phyloP scores from a whole-genome alignment of 805 yeast species.

The Brettanomyces naardenensis region DNA sequence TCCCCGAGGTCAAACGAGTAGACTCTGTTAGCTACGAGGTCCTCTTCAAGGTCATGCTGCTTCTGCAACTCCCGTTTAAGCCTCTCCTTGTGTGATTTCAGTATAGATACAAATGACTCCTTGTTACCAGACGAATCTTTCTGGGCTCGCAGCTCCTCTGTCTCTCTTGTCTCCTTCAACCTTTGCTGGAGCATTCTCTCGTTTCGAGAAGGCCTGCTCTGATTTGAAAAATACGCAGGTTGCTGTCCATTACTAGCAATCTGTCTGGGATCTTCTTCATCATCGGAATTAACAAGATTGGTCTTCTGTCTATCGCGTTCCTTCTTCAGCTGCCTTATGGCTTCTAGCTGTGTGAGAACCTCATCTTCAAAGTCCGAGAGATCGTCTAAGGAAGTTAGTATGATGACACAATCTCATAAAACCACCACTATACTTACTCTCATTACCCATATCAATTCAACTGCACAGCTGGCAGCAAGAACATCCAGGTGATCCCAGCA shows the following conservation, averaged over 20 bases:
- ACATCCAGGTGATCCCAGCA: too few relatives aligned
- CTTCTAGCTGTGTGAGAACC: constrained; percentile 15
- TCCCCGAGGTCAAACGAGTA: constrained; percentile 29
- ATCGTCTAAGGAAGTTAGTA: constrained; percentile 8
- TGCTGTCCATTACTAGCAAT: constrained; percentile 8
- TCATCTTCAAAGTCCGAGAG: constrained; percentile 20
- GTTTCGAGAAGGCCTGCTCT: constrained; percentile 2
- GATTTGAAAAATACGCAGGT: constrained; percentile 10
- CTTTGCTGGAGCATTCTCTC: constrained; percentile 9
- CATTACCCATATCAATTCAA: constrained; percentile 6
- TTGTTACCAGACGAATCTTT: not conserved
- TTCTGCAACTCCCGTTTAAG: constrained; percentile 15
- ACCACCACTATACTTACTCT: constrained; percentile 5
- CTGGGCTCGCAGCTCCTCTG: too few relatives aligned
- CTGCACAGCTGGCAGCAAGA: too few relatives aligned
- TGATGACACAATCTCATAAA: not conserved
- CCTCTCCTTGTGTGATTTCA: constrained; percentile 7
- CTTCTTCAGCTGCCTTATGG: constrained; percentile 14
- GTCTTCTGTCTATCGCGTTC: constrained; percentile 10
- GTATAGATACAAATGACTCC: constrained; percentile 8
- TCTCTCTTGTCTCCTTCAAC: not conserved
- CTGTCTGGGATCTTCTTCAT: constrained; percentile 22
- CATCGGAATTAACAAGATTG: constrained; percentile 20
- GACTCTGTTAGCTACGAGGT: constrained; percentile 28
- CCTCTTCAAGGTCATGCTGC: constrained; percentile 14